Evolutionary conservation across 352 stramenopile genomes (phyloP), one percentile per base, ranked within the genome.

Genomic region (Pythium dissimile): DNA sequence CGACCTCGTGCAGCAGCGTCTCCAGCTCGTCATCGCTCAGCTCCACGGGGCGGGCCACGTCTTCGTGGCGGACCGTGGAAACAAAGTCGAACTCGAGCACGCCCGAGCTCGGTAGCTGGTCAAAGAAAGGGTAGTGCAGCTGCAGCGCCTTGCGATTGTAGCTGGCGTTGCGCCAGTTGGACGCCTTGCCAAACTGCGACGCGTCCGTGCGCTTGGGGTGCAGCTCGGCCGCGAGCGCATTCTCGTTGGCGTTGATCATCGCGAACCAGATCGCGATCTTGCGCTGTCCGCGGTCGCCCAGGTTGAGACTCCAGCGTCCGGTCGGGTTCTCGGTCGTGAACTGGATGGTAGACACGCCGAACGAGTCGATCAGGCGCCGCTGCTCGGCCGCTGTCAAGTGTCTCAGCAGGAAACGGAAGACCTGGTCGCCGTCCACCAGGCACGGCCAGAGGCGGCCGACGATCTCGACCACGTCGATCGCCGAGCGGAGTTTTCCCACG

Each of bases 31-130:
- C 59, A 51, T 90, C 77, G 10, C 26, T 72, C 18, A 81, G 62
- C 18, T 75, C 64, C 0, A 39, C 7, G 1, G 63, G 41, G 1
- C 20, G 13, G 1, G 53, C 21, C 2, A 66, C 1, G 43, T 88
- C 80, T 62, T 88, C 80, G 21, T 77, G 73, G 5, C 80, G 73
- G 10, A 77, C 16, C 0, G 68, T 80, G 20, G 75, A 85, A 7
- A 85, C 77, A 43, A 77, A 90, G 55, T 90, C 80, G 51, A 90
- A 87, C 49, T 88, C 77, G 0, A 90, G 62, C n/a, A 87, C 56
- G 1, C 80, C 80, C 5, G 71, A 59, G 5, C 41, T 54, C 41
- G 80, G 80, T 13, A 90, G 57, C 1, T 56, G 47, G 38, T 87
- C 68, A 35, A 86, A 90, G 58, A 90, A 90, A 2, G 66, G 51